Evolutionary conservation across 2,329 filamentous ascomycete genomes (phyloP).

Genomic region (Onygenales sp.): DNA sequence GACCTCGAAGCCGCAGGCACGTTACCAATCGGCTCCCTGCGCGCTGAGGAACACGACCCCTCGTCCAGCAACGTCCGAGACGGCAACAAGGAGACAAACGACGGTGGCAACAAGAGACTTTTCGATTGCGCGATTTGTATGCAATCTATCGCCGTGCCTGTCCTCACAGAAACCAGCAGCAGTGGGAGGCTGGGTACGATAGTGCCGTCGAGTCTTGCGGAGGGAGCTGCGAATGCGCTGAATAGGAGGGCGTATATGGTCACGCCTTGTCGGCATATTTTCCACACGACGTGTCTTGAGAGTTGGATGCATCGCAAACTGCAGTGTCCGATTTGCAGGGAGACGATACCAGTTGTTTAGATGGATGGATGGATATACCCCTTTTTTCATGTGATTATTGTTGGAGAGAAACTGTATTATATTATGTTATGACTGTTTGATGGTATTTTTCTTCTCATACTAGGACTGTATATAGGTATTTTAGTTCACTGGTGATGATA

Average conservation of each 20-base stretch:
- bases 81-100: slow-evolving; percentile 33
- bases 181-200: slow-evolving; percentile 17
- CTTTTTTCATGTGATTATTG: not conserved
- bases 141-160: slow-evolving; percentile 80
- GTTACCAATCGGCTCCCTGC: slow-evolving; percentile 65
- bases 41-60: slow-evolving; percentile 34
- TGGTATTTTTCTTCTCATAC: too few species aligned
- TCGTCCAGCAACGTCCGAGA: slow-evolving; percentile 15
- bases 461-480: too few species aligned
- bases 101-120: slow-evolving; percentile 41
- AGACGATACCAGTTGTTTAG: slow-evolving; percentile 75
- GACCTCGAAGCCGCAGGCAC: slow-evolving; percentile 65
- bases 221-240: slow-evolving; percentile 53
- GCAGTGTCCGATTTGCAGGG: slow-evolving; percentile 91
- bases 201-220: slow-evolving; percentile 23
- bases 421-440: too few species aligned
- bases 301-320: slow-evolving; percentile 91
- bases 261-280: slow-evolving; percentile 91
- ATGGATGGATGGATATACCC: slow-evolving; percentile 3
- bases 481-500: too few species aligned
- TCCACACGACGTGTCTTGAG: slow-evolving; percentile 84
- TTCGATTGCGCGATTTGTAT: slow-evolving; percentile 96
- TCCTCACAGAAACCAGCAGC: slow-evolving; percentile 50
- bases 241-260: slow-evolving; percentile 88
- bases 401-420: too few species aligned